Percentiles rank a stretch among this genome's conserved stretches.
Evolutionary conservation across 176 grass and related monocot species (phyloP).

Genomic region (barley (Hordeum vulgare)): MorexV3_pseudomolecules_assembly NC_058522.1:458922325-458922824

Average conservation of each 20-base stretch:
- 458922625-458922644: background rate
- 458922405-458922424: background rate
- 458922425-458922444: constrained; percentile 7
- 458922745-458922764: background rate
- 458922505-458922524: background rate
- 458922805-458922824: too few species aligned
- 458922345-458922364: background rate
- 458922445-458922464: background rate
- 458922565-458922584: background rate
- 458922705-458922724: background rate
- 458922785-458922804: background rate
- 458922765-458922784: background rate
- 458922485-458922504: constrained; percentile 12
- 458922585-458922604: background rate
- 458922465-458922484: background rate
- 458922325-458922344: background rate
- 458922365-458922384: constrained; percentile 3
- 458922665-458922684: background rate
- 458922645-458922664: background rate
- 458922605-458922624: background rate
- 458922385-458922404: background rate
- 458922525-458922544: background rate
- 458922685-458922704: background rate
- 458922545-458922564: background rate
- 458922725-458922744: background rate